Percentiles rank a stretch among this genome's conserved stretches.
These are phyloP conservation scores for Solanum pinnatisectum DNA, from an alignment of 257 asterid genomes.

Conservation along the genomic window DNA sequence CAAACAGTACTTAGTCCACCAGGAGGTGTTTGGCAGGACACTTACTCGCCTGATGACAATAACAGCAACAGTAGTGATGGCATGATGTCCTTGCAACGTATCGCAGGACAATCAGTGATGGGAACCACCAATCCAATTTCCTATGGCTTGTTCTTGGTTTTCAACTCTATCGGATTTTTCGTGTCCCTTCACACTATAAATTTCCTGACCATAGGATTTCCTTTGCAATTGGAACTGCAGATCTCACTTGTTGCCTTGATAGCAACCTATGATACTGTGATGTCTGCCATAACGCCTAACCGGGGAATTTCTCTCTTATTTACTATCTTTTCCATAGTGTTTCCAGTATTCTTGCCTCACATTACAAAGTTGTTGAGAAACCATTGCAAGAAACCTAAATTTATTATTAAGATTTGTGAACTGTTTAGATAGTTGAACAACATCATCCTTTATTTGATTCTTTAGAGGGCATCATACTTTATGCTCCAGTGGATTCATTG, in stretches of 20 bases:
- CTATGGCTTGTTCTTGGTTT: constrained; percentile 5
- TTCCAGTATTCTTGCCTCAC: constrained; percentile 6
- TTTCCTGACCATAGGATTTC: constrained; percentile 26
- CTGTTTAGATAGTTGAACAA: neutral
- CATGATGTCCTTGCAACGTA: neutral
- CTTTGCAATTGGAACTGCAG: constrained; percentile 30
- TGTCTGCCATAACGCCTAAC: constrained; percentile 25
- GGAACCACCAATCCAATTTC: constrained; percentile 9
- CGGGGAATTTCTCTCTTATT: neutral
- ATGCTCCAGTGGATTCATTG: too few relatives aligned
- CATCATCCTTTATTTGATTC: neutral
- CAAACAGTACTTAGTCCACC: constrained; percentile 58
- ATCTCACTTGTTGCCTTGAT: constrained; percentile 26
- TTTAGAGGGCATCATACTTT: too few relatives aligned
- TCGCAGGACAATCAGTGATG: constrained; percentile 42
- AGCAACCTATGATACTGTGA: constrained; percentile 27
- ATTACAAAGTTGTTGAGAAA: constrained; percentile 6
- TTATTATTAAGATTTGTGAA: neutral
- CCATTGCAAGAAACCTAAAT: neutral
- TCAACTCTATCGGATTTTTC: constrained; percentile 43
- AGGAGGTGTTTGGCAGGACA: constrained; percentile 56
- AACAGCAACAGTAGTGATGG: neutral
- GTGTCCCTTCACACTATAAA: constrained; percentile 33
- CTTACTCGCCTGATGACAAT: neutral
- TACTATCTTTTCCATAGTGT: neutral